Percentiles rank a stretch among this genome's conserved stretches.
Conservation (phyloP, 73 alveolate genomes). For the Diophrys sp. region DNA sequence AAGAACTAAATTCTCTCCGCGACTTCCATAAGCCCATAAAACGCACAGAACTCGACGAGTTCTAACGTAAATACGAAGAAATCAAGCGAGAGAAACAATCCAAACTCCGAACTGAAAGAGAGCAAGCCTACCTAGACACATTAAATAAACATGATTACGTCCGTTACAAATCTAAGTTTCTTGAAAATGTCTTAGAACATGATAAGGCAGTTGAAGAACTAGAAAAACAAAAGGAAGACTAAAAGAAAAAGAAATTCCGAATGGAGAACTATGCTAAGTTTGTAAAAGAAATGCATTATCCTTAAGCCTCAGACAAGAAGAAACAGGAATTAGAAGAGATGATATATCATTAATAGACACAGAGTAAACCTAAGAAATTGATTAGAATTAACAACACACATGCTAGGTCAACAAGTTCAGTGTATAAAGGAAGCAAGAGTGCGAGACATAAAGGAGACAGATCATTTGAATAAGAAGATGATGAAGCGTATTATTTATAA, state of each 20-base stretch:
- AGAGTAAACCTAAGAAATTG: too few relatives aligned
- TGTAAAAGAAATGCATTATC: slow-evolving; percentile 66
- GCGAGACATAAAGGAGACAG: too few relatives aligned
- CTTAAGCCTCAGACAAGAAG: slow-evolving; percentile 28
- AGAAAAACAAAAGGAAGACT: background rate
- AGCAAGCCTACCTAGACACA: slow-evolving; percentile 10
- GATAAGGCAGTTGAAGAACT: background rate
- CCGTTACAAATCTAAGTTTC: slow-evolving; percentile 12
- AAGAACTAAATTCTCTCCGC: slow-evolving; percentile 30
- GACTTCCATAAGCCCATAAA: slow-evolving; percentile 32
- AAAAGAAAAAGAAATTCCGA: slow-evolving; percentile 30
- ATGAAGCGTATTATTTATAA: too few relatives aligned
- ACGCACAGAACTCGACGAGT: slow-evolving; percentile 25
- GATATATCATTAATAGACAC: too few relatives aligned
- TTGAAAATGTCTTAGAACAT: slow-evolving; percentile 4
- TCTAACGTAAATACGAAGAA: slow-evolving; percentile 23
- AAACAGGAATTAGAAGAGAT: slow-evolving; percentile 19
- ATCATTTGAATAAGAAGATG: too few relatives aligned
- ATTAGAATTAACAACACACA: too few relatives aligned
- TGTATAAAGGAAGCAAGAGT: too few relatives aligned
- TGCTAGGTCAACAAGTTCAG: too few relatives aligned
- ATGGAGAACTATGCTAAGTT: slow-evolving; percentile 50
- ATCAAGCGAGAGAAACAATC: slow-evolving; percentile 7
- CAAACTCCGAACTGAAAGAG: slow-evolving; percentile 14
- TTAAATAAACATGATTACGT: background rate